These are phyloP conservation scores for Mariannaea elegans DNA, from an alignment of 2,329 filamentous ascomycete species.

Conservation along the genomic window DNA sequence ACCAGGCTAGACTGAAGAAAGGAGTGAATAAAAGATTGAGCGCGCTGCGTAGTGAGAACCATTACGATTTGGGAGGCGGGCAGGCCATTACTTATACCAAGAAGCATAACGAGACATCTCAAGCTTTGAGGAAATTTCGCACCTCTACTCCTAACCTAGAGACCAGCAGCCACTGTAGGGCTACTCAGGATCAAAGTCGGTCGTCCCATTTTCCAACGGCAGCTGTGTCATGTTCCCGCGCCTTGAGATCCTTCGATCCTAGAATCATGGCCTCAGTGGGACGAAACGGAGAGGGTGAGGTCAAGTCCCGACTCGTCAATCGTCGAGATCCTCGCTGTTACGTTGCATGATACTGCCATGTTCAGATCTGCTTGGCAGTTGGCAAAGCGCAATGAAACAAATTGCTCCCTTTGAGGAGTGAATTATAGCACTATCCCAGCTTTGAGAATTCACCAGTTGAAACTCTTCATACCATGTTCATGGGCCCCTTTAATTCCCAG, in stretches of 20 bases:
- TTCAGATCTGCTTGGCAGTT: background rate
- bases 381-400: background rate
- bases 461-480: background rate
- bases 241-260: background rate
- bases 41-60: slow-evolving; percentile 2
- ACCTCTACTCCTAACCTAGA: background rate
- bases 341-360: background rate
- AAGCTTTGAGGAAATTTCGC: background rate
- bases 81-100: slow-evolving; percentile 9
- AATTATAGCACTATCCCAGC: background rate
- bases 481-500: background rate
- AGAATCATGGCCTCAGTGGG: background rate
- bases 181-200: background rate
- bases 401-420: background rate
- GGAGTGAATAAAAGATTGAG: slow-evolving; percentile 15
- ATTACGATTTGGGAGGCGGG: background rate
- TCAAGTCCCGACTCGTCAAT: background rate
- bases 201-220: slow-evolving; percentile 16
- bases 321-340: background rate
- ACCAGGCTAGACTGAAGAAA: slow-evolving; percentile 27
- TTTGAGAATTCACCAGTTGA: background rate
- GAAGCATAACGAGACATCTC: background rate
- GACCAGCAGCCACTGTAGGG: background rate
- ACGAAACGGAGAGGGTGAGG: background rate
- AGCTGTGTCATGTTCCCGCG: slow-evolving; percentile 21